Conservation (phyloP, 805 yeast genomes). For the Candida suzukii region DNA sequence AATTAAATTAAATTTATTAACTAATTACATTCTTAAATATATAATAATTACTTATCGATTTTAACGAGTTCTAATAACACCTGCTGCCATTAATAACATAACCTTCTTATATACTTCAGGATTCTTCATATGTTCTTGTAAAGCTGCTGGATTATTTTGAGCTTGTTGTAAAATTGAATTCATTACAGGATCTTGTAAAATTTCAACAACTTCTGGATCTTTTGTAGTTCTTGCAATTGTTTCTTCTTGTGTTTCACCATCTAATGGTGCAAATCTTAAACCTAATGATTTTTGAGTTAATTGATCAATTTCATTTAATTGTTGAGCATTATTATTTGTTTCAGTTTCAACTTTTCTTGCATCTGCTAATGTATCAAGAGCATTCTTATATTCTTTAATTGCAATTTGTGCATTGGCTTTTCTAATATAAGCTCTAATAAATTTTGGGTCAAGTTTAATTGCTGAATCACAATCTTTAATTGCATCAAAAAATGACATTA, state of each 20-base stretch:
- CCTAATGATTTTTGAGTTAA: slow-evolving; percentile 69
- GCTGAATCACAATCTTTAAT: slow-evolving; percentile 88
- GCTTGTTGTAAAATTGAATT: slow-evolving; percentile 93
- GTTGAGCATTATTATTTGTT: slow-evolving; percentile 49
- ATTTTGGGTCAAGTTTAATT: slow-evolving; percentile 77
- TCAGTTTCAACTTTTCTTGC: slow-evolving; percentile 75
- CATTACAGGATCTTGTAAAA: slow-evolving; percentile 93
- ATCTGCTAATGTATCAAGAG: slow-evolving; percentile 69
- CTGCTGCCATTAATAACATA: slow-evolving; percentile 88
- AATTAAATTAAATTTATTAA: no score
- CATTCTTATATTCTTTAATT: slow-evolving; percentile 76
- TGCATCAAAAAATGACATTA: slow-evolving; percentile 96
- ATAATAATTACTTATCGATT: neutral
- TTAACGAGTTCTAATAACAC: slow-evolving; percentile 85
- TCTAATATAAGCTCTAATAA: slow-evolving; percentile 92
- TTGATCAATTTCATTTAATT: slow-evolving; percentile 70
- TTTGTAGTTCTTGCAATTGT: slow-evolving; percentile 83
- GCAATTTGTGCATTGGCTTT: slow-evolving; percentile 93
- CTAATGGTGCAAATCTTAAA: slow-evolving; percentile 74
- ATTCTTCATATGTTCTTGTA: slow-evolving; percentile 96
- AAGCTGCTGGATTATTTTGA: slow-evolving; percentile 89
- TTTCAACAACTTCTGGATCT: slow-evolving; percentile 91
- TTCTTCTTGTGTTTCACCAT: slow-evolving; percentile 90
- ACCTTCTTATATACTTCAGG: slow-evolving; percentile 88
- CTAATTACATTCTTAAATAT: neutral